phyloP scores from a whole-genome alignment of 768 basidiomycete genomes.

The Lactifluus rugatus region DNA sequence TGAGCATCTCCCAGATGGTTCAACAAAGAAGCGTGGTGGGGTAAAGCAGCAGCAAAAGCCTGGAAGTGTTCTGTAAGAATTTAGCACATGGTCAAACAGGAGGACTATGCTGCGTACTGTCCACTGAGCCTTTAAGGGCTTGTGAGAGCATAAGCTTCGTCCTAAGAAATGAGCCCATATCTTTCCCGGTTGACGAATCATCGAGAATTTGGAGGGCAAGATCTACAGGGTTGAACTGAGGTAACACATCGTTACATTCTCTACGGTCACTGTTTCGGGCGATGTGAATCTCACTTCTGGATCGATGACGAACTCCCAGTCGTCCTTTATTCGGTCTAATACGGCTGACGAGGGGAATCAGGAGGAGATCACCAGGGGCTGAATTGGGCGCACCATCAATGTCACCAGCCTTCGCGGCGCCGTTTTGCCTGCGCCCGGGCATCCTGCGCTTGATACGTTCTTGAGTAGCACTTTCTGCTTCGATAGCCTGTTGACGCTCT shows the following conservation, averaged over 20 bases:
- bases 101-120: conserved; percentile 42
- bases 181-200: conserved; percentile 58
- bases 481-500: conserved; percentile 50
- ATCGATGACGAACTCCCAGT: conserved; percentile 83
- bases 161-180: conserved; percentile 64
- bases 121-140: conserved; percentile 80
- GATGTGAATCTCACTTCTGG: conserved; percentile 49
- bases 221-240: conserved; percentile 87
- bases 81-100: conserved; percentile 15
- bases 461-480: conserved; percentile 56
- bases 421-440: conserved; percentile 44
- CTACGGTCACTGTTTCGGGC: not conserved
- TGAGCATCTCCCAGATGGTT: conserved; percentile 66
- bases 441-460: conserved; percentile 60
- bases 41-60: conserved; percentile 88
- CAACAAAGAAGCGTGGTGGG: conserved; percentile 76
- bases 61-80: conserved; percentile 74
- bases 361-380: not conserved
- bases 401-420: conserved; percentile 59
- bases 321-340: conserved; percentile 75
- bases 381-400: conserved; percentile 55
- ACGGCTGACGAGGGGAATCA: conserved; percentile 42
- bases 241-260: conserved; percentile 15
- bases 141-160: conserved; percentile 71
- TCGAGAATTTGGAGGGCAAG: conserved; percentile 86